Percentiles rank a stretch among this genome's conserved stretches.
Evolutionary conservation across 805 yeast genomes (phyloP).

Genomic region (Hanseniaspora guilliermondii): DNA sequence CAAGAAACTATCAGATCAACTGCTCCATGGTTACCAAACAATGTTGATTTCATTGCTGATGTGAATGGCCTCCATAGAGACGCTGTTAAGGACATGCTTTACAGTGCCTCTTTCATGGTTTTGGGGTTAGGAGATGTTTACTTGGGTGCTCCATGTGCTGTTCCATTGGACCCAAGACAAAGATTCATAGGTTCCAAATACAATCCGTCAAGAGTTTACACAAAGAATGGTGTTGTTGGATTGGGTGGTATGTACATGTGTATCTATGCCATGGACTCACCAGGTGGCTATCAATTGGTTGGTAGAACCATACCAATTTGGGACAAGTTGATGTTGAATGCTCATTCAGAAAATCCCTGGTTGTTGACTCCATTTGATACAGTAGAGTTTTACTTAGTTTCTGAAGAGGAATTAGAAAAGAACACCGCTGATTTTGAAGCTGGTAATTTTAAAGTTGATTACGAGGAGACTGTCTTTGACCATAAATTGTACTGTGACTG

Average conservation of each 20-base stretch:
- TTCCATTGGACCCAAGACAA: constrained; percentile 93
- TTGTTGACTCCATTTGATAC: constrained; percentile 84
- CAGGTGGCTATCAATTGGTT: constrained; percentile 95
- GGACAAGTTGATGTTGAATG: constrained; percentile 80
- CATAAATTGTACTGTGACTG: constrained; percentile 66
- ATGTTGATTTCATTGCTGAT: constrained; percentile 85
- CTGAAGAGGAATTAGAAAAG: constrained; percentile 67
- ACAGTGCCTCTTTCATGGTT: constrained; percentile 81
- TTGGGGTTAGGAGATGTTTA: constrained; percentile 95
- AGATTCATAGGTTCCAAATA: constrained; percentile 85
- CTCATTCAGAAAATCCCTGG: constrained; percentile 70
- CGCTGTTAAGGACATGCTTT: constrained; percentile 71
- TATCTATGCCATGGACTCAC: constrained; percentile 94
- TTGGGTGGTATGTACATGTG: constrained; percentile 99
- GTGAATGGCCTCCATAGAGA: constrained; percentile 71
- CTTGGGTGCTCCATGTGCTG: constrained; percentile 97
- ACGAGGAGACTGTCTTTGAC: constrained; percentile 69
- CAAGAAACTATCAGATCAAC: constrained; percentile 82
- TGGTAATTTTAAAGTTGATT: constrained; percentile 66
- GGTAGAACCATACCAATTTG: constrained; percentile 96
- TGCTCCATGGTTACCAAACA: constrained; percentile 97
- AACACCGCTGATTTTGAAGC: constrained; percentile 62
- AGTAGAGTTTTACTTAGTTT: constrained; percentile 84
- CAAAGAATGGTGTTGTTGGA: constrained; percentile 95
- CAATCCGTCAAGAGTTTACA: constrained; percentile 90